These are phyloP conservation scores for Nemania sp. DNA, from an alignment of 2,329 filamentous ascomycete species.

Conservation along the genomic window DNA sequence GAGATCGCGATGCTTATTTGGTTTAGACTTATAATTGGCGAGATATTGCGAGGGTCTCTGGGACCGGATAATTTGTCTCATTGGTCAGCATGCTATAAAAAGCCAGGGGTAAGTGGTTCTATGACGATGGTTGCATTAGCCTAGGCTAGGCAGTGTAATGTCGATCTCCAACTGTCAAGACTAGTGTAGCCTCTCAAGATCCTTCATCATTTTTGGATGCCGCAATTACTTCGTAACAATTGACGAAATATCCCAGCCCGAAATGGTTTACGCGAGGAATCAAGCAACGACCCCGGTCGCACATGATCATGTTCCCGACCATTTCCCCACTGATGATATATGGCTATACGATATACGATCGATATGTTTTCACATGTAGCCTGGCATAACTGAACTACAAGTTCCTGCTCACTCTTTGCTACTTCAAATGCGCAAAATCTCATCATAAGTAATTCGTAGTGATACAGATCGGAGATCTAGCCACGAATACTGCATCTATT, in stretches of 20 bases:
- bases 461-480: neutral
- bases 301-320: neutral
- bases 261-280: neutral
- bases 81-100: slow-evolving; percentile 25
- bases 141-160: neutral
- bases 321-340: no score
- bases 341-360: no score
- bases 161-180: no score
- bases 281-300: neutral
- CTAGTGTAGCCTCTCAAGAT: no score
- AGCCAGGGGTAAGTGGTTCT: slow-evolving; percentile 28
- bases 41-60: slow-evolving; percentile 13
- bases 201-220: no score
- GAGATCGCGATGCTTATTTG: slow-evolving; percentile 10
- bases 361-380: neutral
- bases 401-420: no score
- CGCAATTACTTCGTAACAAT: no score
- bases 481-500: neutral
- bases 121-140: slow-evolving; percentile 35
- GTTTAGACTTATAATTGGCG: slow-evolving; percentile 7
- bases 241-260: neutral
- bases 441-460: neutral
- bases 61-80: slow-evolving; percentile 5
- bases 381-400: neutral
- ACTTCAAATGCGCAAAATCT: neutral